These are phyloP conservation scores for Xylariaceae sp. DNA, from an alignment of 2,329 filamentous ascomycete species.

Conservation along the genomic window DNA sequence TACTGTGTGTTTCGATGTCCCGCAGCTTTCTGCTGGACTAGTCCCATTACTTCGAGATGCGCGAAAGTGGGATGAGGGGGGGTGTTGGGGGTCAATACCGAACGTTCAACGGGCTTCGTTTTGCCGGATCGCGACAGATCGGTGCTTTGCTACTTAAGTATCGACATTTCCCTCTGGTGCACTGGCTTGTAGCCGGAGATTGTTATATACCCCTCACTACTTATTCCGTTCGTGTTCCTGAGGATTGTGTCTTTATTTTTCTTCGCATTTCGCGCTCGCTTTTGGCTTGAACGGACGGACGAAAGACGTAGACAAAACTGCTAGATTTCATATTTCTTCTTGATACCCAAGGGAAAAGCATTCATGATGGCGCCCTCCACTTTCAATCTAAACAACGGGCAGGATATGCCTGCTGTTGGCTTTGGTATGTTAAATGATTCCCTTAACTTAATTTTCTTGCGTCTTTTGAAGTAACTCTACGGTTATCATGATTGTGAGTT, in stretches of 20 bases:
- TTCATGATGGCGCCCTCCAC: conserved; percentile 59
- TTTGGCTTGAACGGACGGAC: background rate
- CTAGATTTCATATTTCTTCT: conserved; percentile 9
- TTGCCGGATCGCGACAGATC: conserved; percentile 14
- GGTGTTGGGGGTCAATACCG: background rate
- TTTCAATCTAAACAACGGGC: conserved; percentile 70
- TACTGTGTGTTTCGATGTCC: background rate
- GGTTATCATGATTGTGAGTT: background rate
- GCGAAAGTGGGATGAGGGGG: conserved; percentile 9
- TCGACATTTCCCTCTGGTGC: too few species aligned
- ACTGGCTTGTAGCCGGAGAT: background rate
- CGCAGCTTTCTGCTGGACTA: too few species aligned
- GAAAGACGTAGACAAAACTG: background rate
- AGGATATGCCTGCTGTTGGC: conserved; percentile 68
- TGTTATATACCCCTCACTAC: conserved; percentile 1
- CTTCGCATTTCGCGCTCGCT: background rate
- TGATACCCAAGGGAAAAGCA: conserved; percentile 2
- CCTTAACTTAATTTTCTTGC: background rate
- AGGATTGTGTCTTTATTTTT: background rate
- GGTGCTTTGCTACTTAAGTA: conserved; percentile 4
- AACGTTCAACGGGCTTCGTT: conserved; percentile 17
- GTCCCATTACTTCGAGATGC: too few species aligned
- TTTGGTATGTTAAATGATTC: conserved; percentile 55
- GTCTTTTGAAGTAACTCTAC: background rate
- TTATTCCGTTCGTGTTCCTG: background rate